These are phyloP conservation scores for Kockiozyma suomiensis DNA, from an alignment of 805 yeast genomes.

Conservation along the genomic window DNA sequence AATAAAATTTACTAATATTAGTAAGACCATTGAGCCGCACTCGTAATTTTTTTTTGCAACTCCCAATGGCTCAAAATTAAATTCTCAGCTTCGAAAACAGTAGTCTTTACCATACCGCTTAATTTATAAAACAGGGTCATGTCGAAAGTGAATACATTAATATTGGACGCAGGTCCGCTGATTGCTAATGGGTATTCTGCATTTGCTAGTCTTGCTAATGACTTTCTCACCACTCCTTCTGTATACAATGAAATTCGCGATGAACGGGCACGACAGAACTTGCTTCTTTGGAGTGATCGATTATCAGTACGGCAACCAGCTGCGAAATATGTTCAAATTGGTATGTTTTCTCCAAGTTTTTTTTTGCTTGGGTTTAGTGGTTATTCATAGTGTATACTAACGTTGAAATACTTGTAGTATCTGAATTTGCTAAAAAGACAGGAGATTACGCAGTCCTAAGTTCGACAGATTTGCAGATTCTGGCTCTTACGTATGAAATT, in stretches of 20 bases:
- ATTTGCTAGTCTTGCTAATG: conserved; percentile 66
- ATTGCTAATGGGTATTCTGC: conserved; percentile 81
- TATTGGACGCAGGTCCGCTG: conserved; percentile 93
- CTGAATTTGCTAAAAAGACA: conserved; percentile 77
- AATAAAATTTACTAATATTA: not conserved
- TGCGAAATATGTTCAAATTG: conserved; percentile 56
- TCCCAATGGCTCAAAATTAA: too few species aligned
- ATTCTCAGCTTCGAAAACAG: too few species aligned
- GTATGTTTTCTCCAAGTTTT: not conserved
- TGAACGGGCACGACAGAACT: conserved; percentile 76
- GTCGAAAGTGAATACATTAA: conserved; percentile 45
- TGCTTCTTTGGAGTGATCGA: conserved; percentile 76
- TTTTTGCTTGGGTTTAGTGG: not conserved
- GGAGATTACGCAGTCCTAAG: conserved; percentile 92
- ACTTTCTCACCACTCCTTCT: conserved; percentile 89
- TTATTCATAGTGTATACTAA: conserved; percentile 22
- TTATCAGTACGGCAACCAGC: conserved; percentile 75
- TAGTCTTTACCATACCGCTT: too few species aligned
- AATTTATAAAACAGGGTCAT: not conserved
- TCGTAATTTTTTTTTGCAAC: not conserved
- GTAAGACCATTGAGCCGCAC: conserved; percentile 3
- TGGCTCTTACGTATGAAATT: conserved; percentile 88
- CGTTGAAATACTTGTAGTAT: conserved; percentile 48
- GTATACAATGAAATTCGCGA: conserved; percentile 85
- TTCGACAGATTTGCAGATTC: conserved; percentile 85